phyloP scores from a whole-genome alignment of 2,329 filamentous ascomycete genomes.

The Colletotrichum liaoningense region DNA sequence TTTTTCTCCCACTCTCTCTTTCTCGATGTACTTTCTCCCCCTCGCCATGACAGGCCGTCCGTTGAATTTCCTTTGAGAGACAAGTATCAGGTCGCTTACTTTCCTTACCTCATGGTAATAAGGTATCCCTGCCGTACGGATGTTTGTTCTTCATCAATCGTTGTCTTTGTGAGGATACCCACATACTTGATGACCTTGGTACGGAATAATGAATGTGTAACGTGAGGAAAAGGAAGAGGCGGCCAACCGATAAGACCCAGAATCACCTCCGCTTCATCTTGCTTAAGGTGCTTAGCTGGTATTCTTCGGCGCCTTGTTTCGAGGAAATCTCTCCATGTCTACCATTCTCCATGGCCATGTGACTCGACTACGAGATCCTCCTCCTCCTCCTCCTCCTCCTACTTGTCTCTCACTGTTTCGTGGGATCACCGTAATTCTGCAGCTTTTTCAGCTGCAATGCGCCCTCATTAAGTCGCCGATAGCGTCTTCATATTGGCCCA shows the following conservation, averaged over 20 bases:
- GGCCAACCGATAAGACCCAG: background rate
- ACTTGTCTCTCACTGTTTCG: background rate
- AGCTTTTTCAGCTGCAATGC: background rate
- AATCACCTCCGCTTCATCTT: background rate
- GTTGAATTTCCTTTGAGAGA: background rate
- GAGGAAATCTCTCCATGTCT: background rate
- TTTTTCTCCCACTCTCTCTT: too few relatives aligned
- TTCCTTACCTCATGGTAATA: background rate
- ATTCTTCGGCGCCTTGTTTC: background rate
- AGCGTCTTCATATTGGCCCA: background rate
- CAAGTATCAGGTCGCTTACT: background rate
- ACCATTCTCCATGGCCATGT: constrained; percentile 5
- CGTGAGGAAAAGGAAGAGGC: background rate
- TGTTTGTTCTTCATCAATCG: background rate
- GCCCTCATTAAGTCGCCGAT: background rate
- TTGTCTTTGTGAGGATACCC: background rate
- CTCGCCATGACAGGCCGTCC: background rate
- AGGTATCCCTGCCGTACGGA: background rate
- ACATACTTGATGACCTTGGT: background rate
- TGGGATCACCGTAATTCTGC: constrained; percentile 1
- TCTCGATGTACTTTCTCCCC: too few relatives aligned
- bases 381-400: background rate
- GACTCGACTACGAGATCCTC: background rate
- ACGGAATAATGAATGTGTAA: background rate
- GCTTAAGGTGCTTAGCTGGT: background rate